Conservation (phyloP, 2,329 filamentous ascomycete species). For the Aspergillus brasiliensis region DNA sequence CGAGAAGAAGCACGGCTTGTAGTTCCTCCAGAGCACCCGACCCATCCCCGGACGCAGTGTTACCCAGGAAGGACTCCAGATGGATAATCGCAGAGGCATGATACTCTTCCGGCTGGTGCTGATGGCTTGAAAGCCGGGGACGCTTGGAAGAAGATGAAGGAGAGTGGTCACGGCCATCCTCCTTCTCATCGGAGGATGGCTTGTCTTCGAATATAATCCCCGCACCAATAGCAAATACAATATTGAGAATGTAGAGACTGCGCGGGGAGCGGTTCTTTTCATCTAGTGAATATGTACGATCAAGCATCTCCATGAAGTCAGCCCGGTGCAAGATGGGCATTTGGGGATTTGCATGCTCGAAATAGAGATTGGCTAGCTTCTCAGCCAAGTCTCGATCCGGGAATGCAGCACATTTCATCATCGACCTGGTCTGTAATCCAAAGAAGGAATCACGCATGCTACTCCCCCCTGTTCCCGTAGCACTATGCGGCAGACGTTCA, state of each 20-base stretch:
- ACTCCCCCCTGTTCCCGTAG: conserved; percentile 62
- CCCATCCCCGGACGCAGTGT: conserved; percentile 63
- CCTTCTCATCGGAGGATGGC: conserved; percentile 27
- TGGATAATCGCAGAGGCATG: conserved; percentile 93
- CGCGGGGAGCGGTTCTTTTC: conserved; percentile 69
- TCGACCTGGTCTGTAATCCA: conserved; percentile 87
- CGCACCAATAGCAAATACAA: conserved; percentile 93
- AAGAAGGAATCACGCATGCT: conserved; percentile 97
- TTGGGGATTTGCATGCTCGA: conserved; percentile 94
- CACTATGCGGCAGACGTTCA: conserved; percentile 54
- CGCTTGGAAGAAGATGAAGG: conserved; percentile 43
- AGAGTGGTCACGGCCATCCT: conserved; percentile 25
- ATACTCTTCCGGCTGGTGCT: conserved; percentile 87
- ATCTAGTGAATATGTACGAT: conserved; percentile 73
- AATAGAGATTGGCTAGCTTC: conserved; percentile 79
- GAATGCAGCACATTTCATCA: conserved; percentile 81
- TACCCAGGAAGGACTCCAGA: conserved; percentile 78
- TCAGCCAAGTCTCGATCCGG: conserved; percentile 74
- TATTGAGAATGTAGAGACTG: conserved; percentile 93
- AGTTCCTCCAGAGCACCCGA: conserved; percentile 89
- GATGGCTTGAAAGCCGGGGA: conserved; percentile 60
- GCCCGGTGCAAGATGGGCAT: conserved; percentile 87
- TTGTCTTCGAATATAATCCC: conserved; percentile 77
- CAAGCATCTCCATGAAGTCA: conserved; percentile 87
- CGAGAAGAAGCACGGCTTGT: conserved; percentile 87